A percentile compares a stretch with the other conserved stretches of the same genome.
Evolutionary conservation across 345 rosid species (phyloP).

Genomic region (Populus alba): DNA sequence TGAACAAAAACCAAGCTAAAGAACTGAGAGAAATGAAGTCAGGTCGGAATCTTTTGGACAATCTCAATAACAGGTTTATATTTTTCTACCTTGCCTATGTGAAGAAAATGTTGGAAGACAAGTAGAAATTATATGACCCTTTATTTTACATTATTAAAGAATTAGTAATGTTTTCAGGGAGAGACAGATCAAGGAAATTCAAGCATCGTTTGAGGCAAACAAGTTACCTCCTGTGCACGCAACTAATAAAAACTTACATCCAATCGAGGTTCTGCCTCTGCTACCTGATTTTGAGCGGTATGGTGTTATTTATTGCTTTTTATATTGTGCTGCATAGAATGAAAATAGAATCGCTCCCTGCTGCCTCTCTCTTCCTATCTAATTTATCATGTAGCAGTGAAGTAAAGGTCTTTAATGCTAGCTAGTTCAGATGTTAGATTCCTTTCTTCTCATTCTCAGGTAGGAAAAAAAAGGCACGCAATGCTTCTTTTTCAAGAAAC

Average conservation of each 20-base stretch:
- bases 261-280: slow-evolving; percentile 76
- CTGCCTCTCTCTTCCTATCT: neutral
- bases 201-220: slow-evolving; percentile 80
- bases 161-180: slow-evolving; percentile 49
- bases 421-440: neutral
- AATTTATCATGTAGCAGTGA: neutral
- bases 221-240: slow-evolving; percentile 83
- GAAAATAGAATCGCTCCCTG: neutral
- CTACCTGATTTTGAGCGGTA: slow-evolving; percentile 90
- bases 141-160: slow-evolving; percentile 3
- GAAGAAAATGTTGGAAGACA: neutral
- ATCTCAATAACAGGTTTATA: slow-evolving; percentile 74
- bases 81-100: slow-evolving; percentile 16
- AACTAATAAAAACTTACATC: slow-evolving; percentile 68
- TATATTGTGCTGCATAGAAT: neutral
- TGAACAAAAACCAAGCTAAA: slow-evolving; percentile 93
- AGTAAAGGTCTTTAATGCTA: no score
- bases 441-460: neutral
- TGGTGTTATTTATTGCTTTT: slow-evolving; percentile 27
- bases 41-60: slow-evolving; percentile 64
- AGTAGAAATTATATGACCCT: neutral
- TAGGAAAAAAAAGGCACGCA: neutral
- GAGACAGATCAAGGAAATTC: slow-evolving; percentile 88
- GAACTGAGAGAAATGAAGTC: slow-evolving; percentile 82
- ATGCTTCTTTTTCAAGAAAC: neutral